Percentiles rank a stretch among this genome's conserved stretches.
phyloP scores from a whole-genome alignment of 768 basidiomycete genomes.

The Trametes cubensis region DNA sequence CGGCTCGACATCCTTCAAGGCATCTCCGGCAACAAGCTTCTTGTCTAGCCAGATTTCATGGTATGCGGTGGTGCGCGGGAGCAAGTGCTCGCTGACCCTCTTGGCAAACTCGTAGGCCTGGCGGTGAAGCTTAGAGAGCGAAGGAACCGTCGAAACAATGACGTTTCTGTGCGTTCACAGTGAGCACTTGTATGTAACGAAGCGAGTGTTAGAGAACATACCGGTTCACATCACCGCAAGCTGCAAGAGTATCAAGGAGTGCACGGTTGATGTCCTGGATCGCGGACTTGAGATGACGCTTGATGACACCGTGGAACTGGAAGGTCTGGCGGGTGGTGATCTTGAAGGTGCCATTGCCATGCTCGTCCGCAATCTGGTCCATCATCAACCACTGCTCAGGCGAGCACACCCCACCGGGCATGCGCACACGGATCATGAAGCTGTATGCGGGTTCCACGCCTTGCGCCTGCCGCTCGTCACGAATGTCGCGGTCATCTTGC shows the following conservation, averaged over 20 bases:
- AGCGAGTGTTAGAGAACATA: conserved; percentile 35
- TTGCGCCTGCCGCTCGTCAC: conserved; percentile 90
- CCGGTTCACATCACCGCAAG: conserved; percentile 98
- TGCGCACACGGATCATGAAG: conserved; percentile 98
- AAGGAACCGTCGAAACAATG: conserved; percentile 87
- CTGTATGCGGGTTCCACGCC: conserved; percentile 94
- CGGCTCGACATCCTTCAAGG: conserved; percentile 92
- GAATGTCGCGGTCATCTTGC: conserved; percentile 98
- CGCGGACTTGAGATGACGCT: conserved; percentile 91
- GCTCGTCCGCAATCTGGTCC: conserved; percentile 95
- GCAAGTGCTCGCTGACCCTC: conserved; percentile 78
- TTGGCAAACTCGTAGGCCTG: conserved; percentile 86
- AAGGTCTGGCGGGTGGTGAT: conserved; percentile 97
- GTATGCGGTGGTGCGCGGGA: conserved; percentile 91
- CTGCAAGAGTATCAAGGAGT: conserved; percentile 92
- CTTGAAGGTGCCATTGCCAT: conserved; percentile 93
- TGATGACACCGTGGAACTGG: conserved; percentile 99
- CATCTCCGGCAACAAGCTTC: conserved; percentile 92
- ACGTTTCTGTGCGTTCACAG: conserved; percentile 65
- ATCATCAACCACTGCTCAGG: conserved; percentile 93
- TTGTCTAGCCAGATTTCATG: conserved; percentile 99
- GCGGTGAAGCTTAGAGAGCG: conserved; percentile 81
- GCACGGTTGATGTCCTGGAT: conserved; percentile 95
- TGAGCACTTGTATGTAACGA: background rate
- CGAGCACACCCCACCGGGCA: conserved; percentile 94